These are phyloP conservation scores for Spergularia azorica DNA, from an alignment of 179 eudicot genomes.

Conservation along the genomic window DNA sequence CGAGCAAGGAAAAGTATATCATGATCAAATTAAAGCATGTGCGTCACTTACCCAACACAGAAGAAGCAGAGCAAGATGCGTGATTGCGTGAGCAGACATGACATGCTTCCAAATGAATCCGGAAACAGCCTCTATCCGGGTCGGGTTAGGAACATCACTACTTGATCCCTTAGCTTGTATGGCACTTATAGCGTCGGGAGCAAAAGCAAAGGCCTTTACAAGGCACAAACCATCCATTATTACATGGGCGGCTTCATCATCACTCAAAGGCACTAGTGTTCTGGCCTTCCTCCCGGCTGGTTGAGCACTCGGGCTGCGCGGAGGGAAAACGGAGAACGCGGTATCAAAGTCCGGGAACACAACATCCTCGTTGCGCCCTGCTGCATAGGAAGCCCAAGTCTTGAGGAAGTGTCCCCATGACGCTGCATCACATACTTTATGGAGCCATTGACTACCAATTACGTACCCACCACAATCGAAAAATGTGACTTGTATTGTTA, in stretches of 20 bases:
- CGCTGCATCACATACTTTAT: constrained; percentile 15
- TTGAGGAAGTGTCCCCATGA: constrained; percentile 19
- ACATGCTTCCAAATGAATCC: constrained; percentile 29
- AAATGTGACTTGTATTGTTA: constrained; percentile 16
- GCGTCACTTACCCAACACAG: background rate
- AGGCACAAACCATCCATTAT: background rate
- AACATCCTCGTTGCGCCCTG: constrained; percentile 5
- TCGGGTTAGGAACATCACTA: constrained; percentile 18
- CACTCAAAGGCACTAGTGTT: constrained; percentile 2
- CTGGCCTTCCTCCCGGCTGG: background rate
- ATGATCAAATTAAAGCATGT: background rate
- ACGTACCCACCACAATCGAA: constrained; percentile 27
- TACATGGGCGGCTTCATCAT: background rate
- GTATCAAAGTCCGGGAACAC: constrained; percentile 10
- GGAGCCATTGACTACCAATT: constrained; percentile 9
- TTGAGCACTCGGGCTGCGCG: background rate
- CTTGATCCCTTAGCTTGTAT: constrained; percentile 13
- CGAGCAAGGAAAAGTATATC: too few relatives aligned
- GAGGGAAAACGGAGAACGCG: constrained; percentile 16
- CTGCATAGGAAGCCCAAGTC: constrained; percentile 16
- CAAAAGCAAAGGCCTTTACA: constrained; percentile 21
- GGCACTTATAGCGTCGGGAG: background rate
- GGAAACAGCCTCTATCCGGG: constrained; percentile 26
- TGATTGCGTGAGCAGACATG: background rate
- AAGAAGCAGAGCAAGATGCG: background rate